Evolutionary conservation across 2,329 filamentous ascomycete genomes (phyloP).

Genomic region (Bipolaris bicolor): DNA sequence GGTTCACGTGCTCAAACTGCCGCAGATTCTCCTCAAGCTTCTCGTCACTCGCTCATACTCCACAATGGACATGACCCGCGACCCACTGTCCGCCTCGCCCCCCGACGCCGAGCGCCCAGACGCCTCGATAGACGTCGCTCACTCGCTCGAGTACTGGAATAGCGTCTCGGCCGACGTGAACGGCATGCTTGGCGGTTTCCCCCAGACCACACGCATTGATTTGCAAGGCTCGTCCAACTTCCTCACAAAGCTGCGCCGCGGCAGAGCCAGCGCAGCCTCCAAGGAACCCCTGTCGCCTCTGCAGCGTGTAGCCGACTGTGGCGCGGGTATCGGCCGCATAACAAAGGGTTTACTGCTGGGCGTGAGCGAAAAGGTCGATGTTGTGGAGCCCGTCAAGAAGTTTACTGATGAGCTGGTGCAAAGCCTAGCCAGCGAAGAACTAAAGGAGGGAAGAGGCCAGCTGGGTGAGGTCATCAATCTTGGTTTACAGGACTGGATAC

Average conservation of each 20-base stretch:
- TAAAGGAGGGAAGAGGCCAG: slow-evolving; percentile 48
- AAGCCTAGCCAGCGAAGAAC: slow-evolving; percentile 29
- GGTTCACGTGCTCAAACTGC: slow-evolving; percentile 5
- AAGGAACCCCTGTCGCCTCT: slow-evolving; percentile 40
- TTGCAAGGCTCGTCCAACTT: slow-evolving; percentile 74
- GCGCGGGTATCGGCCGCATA: slow-evolving; percentile 79
- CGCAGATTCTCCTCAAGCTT: slow-evolving; percentile 8
- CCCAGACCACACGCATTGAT: slow-evolving; percentile 71
- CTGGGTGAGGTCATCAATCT: slow-evolving; percentile 71
- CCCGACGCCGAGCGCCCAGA: slow-evolving; percentile 42
- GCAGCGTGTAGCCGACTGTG: slow-evolving; percentile 62
- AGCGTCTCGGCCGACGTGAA: slow-evolving; percentile 61
- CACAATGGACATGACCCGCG: slow-evolving; percentile 37
- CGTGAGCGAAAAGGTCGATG: slow-evolving; percentile 74
- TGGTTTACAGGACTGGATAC: slow-evolving; percentile 75
- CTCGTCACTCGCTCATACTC: not conserved
- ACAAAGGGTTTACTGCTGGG: slow-evolving; percentile 77
- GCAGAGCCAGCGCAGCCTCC: slow-evolving; percentile 30
- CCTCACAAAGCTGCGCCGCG: slow-evolving; percentile 64
- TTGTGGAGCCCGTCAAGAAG: slow-evolving; percentile 83
- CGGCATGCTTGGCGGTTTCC: slow-evolving; percentile 81
- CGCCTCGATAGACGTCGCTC: slow-evolving; percentile 53
- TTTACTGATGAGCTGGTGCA: slow-evolving; percentile 69
- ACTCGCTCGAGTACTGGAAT: slow-evolving; percentile 60
- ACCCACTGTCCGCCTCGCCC: slow-evolving; percentile 28